phyloP scores from a whole-genome alignment of 768 basidiomycete species.

The Suillus brevipes region DNA sequence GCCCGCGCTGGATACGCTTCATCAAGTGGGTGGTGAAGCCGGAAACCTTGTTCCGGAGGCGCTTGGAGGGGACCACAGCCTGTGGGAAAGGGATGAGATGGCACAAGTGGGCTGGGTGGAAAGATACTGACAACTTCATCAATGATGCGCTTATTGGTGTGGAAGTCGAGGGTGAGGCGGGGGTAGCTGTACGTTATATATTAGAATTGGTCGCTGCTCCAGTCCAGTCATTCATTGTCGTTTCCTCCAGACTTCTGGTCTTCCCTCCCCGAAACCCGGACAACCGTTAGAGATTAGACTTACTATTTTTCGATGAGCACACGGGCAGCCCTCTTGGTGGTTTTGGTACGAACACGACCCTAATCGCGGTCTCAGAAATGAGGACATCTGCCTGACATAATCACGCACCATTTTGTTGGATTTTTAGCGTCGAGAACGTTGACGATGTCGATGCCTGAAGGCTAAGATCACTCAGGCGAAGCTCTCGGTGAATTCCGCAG shows the following conservation, averaged over 20 bases:
- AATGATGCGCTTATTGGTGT: constrained; percentile 99
- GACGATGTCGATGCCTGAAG: constrained; percentile 19
- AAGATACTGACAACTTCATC: constrained; percentile 82
- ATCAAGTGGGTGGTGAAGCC: constrained; percentile 99
- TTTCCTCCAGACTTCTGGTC: not conserved
- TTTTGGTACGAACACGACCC: constrained; percentile 99
- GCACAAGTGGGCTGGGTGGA: constrained; percentile 9
- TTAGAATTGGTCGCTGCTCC: not conserved
- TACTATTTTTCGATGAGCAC: constrained; percentile 99
- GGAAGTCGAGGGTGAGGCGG: constrained; percentile 97
- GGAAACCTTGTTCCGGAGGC: constrained; percentile 98
- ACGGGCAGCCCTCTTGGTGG: constrained; percentile 98
- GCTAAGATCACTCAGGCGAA: not conserved
- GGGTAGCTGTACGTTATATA: constrained; percentile 71
- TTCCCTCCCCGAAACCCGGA: not conserved
- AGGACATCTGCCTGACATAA: constrained; percentile 12
- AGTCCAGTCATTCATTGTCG: not conserved
- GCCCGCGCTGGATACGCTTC: constrained; percentile 98
- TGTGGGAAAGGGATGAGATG: constrained; percentile 27
- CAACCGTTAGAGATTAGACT: constrained; percentile 31
- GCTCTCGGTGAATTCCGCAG: constrained; percentile 27
- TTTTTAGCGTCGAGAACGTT: constrained; percentile 26
- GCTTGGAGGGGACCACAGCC: constrained; percentile 97
- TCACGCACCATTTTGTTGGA: constrained; percentile 51
- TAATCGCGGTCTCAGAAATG: constrained; percentile 29